phyloP scores from a whole-genome alignment of 2,329 filamentous ascomycete genomes.

The Ceratocystis eucalypticola region DNA sequence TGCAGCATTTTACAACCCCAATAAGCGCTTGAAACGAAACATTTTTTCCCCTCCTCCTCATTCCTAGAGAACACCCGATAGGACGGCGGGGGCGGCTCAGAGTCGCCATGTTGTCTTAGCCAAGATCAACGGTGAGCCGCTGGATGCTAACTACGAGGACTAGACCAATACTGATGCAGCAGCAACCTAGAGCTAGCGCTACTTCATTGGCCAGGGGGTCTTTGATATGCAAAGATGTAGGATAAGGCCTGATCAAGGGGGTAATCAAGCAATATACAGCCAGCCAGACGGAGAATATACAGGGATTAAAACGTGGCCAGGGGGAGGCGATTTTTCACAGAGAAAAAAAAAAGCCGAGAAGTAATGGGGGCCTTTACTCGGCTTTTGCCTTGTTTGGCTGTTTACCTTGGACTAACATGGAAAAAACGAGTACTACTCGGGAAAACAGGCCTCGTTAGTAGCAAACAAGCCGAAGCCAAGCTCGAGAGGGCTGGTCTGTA shows the following conservation, averaged over 20 bases:
- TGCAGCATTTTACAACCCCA: neutral
- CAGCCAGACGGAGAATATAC: neutral
- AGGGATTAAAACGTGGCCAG: neutral
- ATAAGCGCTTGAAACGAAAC: neutral
- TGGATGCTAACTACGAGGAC: neutral
- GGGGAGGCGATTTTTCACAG: neutral
- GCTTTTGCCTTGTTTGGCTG: neutral
- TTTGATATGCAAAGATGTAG: neutral
- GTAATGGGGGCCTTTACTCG: neutral
- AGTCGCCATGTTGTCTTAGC: neutral
- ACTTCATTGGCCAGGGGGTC: neutral
- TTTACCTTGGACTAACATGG: neutral
- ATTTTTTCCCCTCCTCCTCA: neutral
- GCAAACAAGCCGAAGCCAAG: neutral
- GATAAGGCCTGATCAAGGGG: neutral
- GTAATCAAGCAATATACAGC: neutral
- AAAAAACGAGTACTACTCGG: no score
- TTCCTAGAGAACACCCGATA: neutral
- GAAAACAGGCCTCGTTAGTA: no score
- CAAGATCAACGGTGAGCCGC: neutral
- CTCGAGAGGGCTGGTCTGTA: neutral
- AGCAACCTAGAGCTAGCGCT: neutral
- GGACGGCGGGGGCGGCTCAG: neutral
- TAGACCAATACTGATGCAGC: neutral
- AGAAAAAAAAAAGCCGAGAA: neutral